Percentiles rank a stretch among this genome's conserved stretches.
phyloP scores from a whole-genome alignment of 1,139 yeast genomes.

The Blastobotrys elegans region DNA sequence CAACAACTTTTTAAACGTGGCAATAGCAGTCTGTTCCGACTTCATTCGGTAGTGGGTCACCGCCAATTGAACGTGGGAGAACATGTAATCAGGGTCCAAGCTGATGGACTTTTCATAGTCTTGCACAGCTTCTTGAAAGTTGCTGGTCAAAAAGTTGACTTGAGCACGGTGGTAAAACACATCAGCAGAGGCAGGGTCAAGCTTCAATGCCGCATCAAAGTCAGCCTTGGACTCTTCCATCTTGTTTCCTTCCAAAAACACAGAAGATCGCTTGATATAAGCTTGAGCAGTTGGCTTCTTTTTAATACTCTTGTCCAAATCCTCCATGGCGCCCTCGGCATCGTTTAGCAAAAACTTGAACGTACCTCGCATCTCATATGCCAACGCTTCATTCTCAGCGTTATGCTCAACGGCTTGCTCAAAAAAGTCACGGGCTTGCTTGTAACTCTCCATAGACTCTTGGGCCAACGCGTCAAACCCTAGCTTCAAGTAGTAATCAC shows the following conservation, averaged over 20 bases:
- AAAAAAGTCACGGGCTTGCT: slow-evolving; percentile 64
- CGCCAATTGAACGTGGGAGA: slow-evolving; percentile 87
- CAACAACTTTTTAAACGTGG: slow-evolving; percentile 68
- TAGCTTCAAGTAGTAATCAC: slow-evolving; percentile 59
- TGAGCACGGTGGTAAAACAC: slow-evolving; percentile 94
- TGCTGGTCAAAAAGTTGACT: slow-evolving; percentile 74
- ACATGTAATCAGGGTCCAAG: slow-evolving; percentile 70
- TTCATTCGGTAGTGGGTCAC: slow-evolving; percentile 87
- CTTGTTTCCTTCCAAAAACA: slow-evolving; percentile 69
- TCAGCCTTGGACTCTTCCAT: slow-evolving; percentile 59
- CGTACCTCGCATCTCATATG: slow-evolving; percentile 79
- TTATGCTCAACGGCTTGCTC: slow-evolving; percentile 54
- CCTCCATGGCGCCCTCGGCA: slow-evolving; percentile 53
- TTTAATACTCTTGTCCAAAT: slow-evolving; percentile 59
- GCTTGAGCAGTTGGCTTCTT: slow-evolving; percentile 77
- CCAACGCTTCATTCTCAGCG: slow-evolving; percentile 47
- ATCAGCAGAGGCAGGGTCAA: slow-evolving; percentile 73
- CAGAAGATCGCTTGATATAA: slow-evolving; percentile 76
- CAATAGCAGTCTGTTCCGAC: slow-evolving; percentile 53
- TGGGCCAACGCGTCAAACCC: slow-evolving; percentile 61
- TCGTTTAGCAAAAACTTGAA: slow-evolving; percentile 79
- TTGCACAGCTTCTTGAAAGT: slow-evolving; percentile 64
- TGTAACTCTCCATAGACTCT: slow-evolving; percentile 68
- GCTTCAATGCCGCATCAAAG: slow-evolving; percentile 65
- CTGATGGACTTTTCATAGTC: slow-evolving; percentile 75